Percentiles rank a stretch among this genome's conserved stretches.
Conservation (phyloP, 208 protist species). For the Naegleria gruberi region DNA sequence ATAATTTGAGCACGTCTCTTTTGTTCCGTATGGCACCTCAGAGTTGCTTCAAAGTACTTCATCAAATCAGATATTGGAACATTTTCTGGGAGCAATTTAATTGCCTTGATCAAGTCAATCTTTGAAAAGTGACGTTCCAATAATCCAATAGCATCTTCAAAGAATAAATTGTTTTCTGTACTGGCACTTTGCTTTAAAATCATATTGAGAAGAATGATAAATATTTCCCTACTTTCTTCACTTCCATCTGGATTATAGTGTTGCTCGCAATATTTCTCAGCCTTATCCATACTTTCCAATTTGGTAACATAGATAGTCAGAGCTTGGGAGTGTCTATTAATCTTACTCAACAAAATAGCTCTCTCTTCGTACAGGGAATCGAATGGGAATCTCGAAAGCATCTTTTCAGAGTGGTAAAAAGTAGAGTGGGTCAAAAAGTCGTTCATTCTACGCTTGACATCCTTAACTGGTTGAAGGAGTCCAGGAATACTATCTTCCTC, state of each 20-base stretch:
- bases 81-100: neutral
- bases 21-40: neutral
- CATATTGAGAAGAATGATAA: neutral
- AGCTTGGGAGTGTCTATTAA: constrained; percentile 17
- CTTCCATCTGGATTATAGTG: neutral
- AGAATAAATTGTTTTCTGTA: neutral
- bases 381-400: neutral
- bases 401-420: constrained; percentile 14
- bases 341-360: constrained; percentile 3
- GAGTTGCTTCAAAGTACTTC: neutral
- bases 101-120: constrained; percentile 4
- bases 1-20: neutral
- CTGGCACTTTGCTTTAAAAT: neutral
- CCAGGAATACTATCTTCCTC: neutral
- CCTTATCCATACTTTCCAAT: neutral
- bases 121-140: neutral
- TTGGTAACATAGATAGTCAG: constrained; percentile 4
- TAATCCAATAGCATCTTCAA: constrained; percentile 7
- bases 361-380: constrained; percentile 7
- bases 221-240: neutral
- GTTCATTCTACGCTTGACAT: neutral
- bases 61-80: neutral
- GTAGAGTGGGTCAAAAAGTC: neutral
- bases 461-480: neutral
- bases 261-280: constrained; percentile 14